Percentiles rank a stretch among this genome's conserved stretches.
phyloP scores from a whole-genome alignment of 331 rosid species.

The Quercus phellos region DNA sequence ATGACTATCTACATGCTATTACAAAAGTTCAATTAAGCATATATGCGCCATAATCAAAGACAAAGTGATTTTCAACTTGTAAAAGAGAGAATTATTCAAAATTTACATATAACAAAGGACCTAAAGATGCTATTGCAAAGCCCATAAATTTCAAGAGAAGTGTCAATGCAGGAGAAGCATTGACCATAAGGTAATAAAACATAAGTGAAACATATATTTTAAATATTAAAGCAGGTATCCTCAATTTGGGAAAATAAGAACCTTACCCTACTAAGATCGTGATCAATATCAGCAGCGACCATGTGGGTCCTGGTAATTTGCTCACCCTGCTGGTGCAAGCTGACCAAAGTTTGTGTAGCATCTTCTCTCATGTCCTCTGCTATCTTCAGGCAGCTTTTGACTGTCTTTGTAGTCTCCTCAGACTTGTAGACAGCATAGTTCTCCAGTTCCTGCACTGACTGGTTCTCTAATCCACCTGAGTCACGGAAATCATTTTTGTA shows the following conservation, averaged over 20 bases:
- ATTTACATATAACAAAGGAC: background rate
- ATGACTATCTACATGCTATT: background rate
- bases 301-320: slow-evolving; percentile 80
- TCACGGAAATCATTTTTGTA: slow-evolving; percentile 65
- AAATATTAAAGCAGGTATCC: background rate
- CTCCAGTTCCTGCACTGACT: slow-evolving; percentile 82
- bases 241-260: slow-evolving; percentile 2
- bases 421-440: slow-evolving; percentile 75
- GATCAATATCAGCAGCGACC: slow-evolving; percentile 74
- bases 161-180: background rate
- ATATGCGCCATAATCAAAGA: background rate
- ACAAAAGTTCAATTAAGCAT: background rate
- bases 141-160: background rate
- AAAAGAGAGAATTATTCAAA: background rate
- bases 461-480: slow-evolving; percentile 74
- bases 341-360: slow-evolving; percentile 71
- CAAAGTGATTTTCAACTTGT: background rate
- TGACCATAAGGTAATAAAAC: background rate
- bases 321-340: slow-evolving; percentile 84
- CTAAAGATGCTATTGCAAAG: background rate
- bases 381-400: slow-evolving; percentile 68
- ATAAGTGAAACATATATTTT: background rate
- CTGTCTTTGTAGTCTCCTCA: slow-evolving; percentile 74
- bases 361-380: slow-evolving; percentile 88
- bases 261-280: slow-evolving; percentile 80